phyloP scores from a whole-genome alignment of 116 monocot species.

The Dioscorea cayenensis region DNA sequence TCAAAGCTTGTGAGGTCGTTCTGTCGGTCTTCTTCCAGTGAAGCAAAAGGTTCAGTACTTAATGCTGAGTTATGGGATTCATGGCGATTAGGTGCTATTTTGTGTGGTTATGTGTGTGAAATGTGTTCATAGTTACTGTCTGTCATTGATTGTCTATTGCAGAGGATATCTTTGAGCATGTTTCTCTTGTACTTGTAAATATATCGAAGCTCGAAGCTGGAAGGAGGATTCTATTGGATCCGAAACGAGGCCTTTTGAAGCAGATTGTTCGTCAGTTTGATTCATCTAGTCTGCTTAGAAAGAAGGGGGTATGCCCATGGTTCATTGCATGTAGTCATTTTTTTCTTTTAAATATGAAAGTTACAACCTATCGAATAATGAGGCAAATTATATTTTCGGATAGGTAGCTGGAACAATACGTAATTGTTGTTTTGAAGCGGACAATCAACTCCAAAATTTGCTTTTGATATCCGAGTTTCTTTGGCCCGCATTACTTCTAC shows the following conservation, averaged over 20 bases:
- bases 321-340: not conserved
- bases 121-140: not conserved
- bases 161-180: constrained; percentile 80
- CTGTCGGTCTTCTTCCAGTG: constrained; percentile 53
- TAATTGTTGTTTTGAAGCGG: constrained; percentile 99
- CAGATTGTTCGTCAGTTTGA: constrained; percentile 88
- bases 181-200: constrained; percentile 88
- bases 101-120: not conserved
- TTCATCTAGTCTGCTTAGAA: constrained; percentile 62
- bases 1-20: constrained; percentile 94
- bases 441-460: constrained; percentile 73
- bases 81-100: not conserved
- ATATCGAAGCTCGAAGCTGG: constrained; percentile 78
- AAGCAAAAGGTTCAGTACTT: constrained; percentile 30
- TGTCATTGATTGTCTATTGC: constrained; percentile 1
- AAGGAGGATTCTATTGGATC: constrained; percentile 74
- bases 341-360: not conserved
- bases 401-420: constrained; percentile 83
- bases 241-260: constrained; percentile 81
- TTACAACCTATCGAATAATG: too few species aligned
- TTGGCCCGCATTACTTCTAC: constrained; percentile 93
- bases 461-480: constrained; percentile 88
- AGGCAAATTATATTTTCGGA: not conserved
- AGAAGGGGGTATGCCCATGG: constrained; percentile 71
- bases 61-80: not conserved